Base-by-base conservation (phyloP, 306 rosid genomes). In the Casuarina cunninghamiana region DNA sequence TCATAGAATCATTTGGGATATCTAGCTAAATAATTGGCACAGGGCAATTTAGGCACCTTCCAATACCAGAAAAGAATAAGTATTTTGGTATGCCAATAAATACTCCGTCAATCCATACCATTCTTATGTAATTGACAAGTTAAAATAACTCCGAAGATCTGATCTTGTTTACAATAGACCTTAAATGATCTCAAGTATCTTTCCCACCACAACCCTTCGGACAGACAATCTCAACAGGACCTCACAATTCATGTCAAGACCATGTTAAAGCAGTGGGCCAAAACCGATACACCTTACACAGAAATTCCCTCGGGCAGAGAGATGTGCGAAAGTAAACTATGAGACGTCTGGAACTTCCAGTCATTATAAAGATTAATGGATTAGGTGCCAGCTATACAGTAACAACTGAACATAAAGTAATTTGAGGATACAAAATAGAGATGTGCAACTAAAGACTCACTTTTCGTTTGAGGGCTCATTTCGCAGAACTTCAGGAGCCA, bases 401-500 rank as follows among this genome's bases (percentile, higher is more conserved):
- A 48, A 80, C 13, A 43, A 16, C 37, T 42, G 44, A 35, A 67
- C 19, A 53, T 50, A 12, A 17, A 8, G 26, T 45, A 13, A 69
- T 17, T 76, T 68, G 60, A 46, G 79, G 16, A 53, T 71, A 6
- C 17, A 48, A 82, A 57, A 44, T 39, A 71, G 2, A 45, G 53
- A 50, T 15, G 61, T 38, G 15, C 32, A 55, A 50, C 17, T 26
- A 48, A 26, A 43, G 41, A 74, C 88, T 90, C 83, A 92, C 98
- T 96, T 96, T 86, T 96, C 99, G 85, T 96, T 96, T 74, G 99
- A 96, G 81, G 97, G 97, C 72, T 96, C 99, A 21, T 96, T 96
- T 75, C 98, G 96, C 76, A 95, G 96, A 89, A 95, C 99, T 83
- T 95, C 99, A 26, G 98, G 99, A 54, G 99, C 97, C 99, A 96